Evolutionary conservation across 2,329 filamentous ascomycete species (phyloP).

Genomic region (Epichloe brachyelytri): DNA sequence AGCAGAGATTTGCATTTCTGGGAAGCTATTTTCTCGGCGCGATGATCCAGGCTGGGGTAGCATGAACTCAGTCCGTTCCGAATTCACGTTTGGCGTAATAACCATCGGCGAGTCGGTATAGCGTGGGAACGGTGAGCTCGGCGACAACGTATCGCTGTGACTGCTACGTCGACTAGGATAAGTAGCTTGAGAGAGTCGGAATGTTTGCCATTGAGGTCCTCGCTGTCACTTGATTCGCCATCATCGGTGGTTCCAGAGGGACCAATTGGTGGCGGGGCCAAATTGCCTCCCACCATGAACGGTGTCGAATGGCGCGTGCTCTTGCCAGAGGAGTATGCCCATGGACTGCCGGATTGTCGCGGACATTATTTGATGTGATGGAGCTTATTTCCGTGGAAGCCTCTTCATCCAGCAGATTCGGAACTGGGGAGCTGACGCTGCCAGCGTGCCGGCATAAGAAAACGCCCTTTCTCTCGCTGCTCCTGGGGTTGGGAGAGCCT

Average conservation of each 20-base stretch:
- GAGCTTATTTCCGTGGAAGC: not conserved
- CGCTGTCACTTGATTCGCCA: not conserved
- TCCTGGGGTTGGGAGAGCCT: conserved; percentile 3
- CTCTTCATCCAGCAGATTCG: not conserved
- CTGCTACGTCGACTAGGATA: conserved; percentile 31
- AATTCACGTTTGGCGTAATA: conserved; percentile 27
- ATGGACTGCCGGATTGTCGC: not conserved
- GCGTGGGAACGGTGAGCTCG: conserved; percentile 52
- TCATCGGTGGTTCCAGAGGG: conserved; percentile 7
- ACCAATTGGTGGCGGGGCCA: conserved; percentile 28
- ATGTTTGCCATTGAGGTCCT: conserved; percentile 2
- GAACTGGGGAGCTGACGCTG: not conserved
- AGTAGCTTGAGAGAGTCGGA: conserved; percentile 26
- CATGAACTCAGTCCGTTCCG: conserved; percentile 39
- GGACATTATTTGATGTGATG: not conserved
- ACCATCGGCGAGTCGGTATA: conserved; percentile 46
- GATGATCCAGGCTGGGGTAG: conserved; percentile 28
- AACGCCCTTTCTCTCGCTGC: conserved; percentile 10
- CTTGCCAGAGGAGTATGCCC: conserved; percentile 7
- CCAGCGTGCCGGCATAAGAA: conserved; percentile 6
- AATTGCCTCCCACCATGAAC: conserved; percentile 26
- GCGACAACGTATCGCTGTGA: conserved; percentile 32
- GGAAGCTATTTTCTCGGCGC: conserved; percentile 35
- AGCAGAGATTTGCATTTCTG: conserved; percentile 25
- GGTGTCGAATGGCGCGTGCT: conserved; percentile 11